Conservation (phyloP, 495 filamentous ascomycete species). For the Massariosphaeria phaeospora region DNA sequence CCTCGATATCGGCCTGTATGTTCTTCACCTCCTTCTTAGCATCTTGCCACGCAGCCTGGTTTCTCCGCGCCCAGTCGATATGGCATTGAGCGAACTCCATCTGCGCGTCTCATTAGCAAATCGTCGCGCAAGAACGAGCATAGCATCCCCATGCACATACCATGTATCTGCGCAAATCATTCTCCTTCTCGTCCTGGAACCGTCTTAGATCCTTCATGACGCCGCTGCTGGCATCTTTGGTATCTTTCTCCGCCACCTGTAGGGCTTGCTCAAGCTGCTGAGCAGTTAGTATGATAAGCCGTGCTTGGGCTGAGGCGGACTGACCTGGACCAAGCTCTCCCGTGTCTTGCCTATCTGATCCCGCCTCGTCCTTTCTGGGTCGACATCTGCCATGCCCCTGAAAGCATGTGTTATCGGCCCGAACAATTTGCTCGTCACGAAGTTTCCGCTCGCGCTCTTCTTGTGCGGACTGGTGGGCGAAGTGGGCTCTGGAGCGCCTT, state of each 20-base stretch:
- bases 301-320: too few relatives aligned
- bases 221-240: conserved; percentile 80
- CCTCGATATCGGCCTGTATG: conserved; percentile 54
- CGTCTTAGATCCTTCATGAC: conserved; percentile 83
- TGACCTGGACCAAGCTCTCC: conserved; percentile 61
- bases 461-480: conserved; percentile 50
- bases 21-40: conserved; percentile 89
- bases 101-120: conserved; percentile 43
- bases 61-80: conserved; percentile 97
- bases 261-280: conserved; percentile 81
- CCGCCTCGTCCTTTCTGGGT: conserved; percentile 84
- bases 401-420: conserved; percentile 90
- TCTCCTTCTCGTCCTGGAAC: conserved; percentile 92
- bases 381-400: conserved; percentile 91
- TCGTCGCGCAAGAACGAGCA: conserved; percentile 21
- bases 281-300: background rate
- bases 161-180: conserved; percentile 90
- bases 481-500: conserved; percentile 41
- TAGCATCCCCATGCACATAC: conserved; percentile 50
- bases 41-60: conserved; percentile 92
- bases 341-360: conserved; percentile 94
- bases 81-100: conserved; percentile 90
- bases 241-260: conserved; percentile 78
- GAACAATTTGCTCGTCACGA: conserved; percentile 89
- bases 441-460: conserved; percentile 71